phyloP scores from a whole-genome alignment of 768 basidiomycete species.

The Royoungia palumana region DNA sequence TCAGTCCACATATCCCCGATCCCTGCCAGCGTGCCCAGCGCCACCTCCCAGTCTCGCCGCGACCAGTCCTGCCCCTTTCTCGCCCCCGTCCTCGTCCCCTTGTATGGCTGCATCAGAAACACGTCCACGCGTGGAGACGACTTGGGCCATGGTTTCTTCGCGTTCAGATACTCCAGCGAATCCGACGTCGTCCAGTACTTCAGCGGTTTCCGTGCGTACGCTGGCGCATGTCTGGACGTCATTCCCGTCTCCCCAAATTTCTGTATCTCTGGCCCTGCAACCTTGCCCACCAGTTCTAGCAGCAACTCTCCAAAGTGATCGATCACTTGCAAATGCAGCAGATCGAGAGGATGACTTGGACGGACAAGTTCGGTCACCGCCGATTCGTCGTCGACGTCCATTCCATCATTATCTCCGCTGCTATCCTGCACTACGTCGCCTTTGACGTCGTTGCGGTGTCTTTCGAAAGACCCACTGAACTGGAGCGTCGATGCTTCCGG shows the following conservation, averaged over 20 bases:
- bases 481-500: slow-evolving; percentile 31
- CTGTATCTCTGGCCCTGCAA: slow-evolving; percentile 47
- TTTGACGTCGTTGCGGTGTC: slow-evolving; percentile 33
- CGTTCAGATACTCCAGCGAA: slow-evolving; percentile 54
- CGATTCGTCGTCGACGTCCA: slow-evolving; percentile 63
- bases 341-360: slow-evolving; percentile 59
- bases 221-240: slow-evolving; percentile 57
- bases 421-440: slow-evolving; percentile 26
- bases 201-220: slow-evolving; percentile 41
- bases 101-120: slow-evolving; percentile 51
- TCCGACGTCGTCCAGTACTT: slow-evolving; percentile 52
- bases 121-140: slow-evolving; percentile 47
- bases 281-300: slow-evolving; percentile 51
- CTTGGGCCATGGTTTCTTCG: slow-evolving; percentile 32
- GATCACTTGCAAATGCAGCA: slow-evolving; percentile 64
- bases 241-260: slow-evolving; percentile 31
- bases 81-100: slow-evolving; percentile 52
- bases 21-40: slow-evolving; percentile 41
- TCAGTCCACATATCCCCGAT: slow-evolving; percentile 56
- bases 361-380: slow-evolving; percentile 33
- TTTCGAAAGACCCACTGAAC: slow-evolving; percentile 42
- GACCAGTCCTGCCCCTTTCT: slow-evolving; percentile 77
- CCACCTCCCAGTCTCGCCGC: slow-evolving; percentile 60
- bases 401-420: slow-evolving; percentile 41
- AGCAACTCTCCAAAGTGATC: slow-evolving; percentile 66